phyloP scores from a whole-genome alignment of 2,329 filamentous ascomycete genomes.

The Exophiala lecanii-corni region DNA sequence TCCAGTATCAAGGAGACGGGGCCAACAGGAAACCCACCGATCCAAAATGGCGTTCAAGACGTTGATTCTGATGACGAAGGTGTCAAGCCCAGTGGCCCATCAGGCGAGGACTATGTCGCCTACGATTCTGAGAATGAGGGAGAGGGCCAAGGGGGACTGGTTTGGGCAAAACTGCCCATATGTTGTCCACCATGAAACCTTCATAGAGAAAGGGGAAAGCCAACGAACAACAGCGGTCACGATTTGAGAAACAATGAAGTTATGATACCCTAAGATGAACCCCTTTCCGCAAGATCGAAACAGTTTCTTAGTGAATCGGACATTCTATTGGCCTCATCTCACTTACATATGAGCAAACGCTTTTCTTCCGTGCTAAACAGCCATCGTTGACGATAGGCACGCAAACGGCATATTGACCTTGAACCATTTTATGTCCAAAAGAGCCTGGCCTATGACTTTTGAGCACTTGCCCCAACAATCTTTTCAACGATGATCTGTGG shows the following conservation, averaged over 20 bases:
- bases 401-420: no score
- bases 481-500: neutral
- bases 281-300: no score
- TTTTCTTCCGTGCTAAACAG: no score
- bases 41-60: neutral
- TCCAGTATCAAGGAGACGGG: constrained; percentile 55
- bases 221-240: neutral
- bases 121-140: constrained; percentile 11
- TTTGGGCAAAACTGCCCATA: constrained; percentile 17
- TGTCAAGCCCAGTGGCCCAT: constrained; percentile 34
- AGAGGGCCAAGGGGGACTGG: constrained; percentile 19
- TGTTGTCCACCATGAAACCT: constrained; percentile 22
- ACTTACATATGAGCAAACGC: no score
- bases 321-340: no score
- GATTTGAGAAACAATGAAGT: neutral
- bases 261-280: no score
- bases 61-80: constrained; percentile 36
- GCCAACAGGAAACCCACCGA: constrained; percentile 24
- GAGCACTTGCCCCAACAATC: no score
- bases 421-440: no score
- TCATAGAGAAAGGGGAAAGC: neutral
- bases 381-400: no score
- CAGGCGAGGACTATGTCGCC: constrained; percentile 13
- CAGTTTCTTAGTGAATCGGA: no score
- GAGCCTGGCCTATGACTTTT: no score